phyloP scores from a whole-genome alignment of 2,329 filamentous ascomycete genomes.

The Paecilomyces sp. region DNA sequence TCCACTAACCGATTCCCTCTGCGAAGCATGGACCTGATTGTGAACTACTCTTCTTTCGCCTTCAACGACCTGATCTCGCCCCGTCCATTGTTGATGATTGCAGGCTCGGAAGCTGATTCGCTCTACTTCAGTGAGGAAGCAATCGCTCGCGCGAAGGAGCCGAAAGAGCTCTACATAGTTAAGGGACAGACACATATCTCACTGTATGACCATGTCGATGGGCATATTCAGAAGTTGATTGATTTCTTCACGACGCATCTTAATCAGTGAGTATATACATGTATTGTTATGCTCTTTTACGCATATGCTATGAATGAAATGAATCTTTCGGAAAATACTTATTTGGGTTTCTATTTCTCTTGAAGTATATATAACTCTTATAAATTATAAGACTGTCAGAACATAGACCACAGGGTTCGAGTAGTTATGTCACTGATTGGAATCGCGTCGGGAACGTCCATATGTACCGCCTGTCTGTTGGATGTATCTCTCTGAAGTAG shows the following conservation, averaged over 20 bases:
- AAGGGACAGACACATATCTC: slow-evolving; percentile 15
- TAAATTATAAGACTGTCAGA: no score
- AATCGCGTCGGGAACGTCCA: no score
- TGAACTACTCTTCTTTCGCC: slow-evolving; percentile 11
- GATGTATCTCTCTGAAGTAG: no score
- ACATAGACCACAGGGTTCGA: no score
- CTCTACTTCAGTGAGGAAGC: slow-evolving; percentile 14
- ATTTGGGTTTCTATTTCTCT: no score
- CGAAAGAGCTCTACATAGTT: slow-evolving; percentile 19
- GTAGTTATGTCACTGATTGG: no score
- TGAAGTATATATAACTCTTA: no score
- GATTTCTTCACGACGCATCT: not conserved
- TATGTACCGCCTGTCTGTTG: no score
- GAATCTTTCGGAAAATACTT: no score
- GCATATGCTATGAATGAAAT: no score
- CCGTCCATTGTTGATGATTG: slow-evolving; percentile 19
- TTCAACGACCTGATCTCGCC: slow-evolving; percentile 16
- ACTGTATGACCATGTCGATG: slow-evolving; percentile 14
- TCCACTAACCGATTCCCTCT: slow-evolving; percentile 7
- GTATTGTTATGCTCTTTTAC: not conserved
- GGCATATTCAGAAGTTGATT: not conserved
- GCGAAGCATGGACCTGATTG: slow-evolving; percentile 13
- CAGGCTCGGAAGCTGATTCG: slow-evolving; percentile 15
- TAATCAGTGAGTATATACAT: not conserved
- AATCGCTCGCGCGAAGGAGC: slow-evolving; percentile 15